Base-by-base conservation (phyloP, 768 basidiomycete species). In the Boletus insuetus region DNA sequence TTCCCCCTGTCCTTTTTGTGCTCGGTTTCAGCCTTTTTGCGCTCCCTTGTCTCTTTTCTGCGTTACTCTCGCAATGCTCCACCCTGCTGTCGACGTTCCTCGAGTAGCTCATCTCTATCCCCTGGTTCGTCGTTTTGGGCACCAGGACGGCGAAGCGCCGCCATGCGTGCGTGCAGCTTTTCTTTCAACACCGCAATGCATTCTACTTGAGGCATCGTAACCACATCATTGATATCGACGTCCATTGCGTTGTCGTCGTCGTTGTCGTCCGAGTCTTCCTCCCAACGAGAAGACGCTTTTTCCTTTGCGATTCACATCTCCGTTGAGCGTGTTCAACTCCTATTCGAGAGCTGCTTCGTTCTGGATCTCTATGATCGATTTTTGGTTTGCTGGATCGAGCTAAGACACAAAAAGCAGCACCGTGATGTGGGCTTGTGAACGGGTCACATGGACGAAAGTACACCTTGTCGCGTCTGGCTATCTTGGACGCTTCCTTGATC, bases 311-410 rank as follows among this genome's bases (percentile, higher is more conserved):
- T 66, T 70, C 35, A 14, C 44, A 38, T 29, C 19, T 20, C 37
- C 42, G n/a, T 56, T 29, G 19, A 41, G n/a, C 47, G 55, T 49
- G 71, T 73, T 53, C 31, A 58, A 54, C 73, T 74, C 58, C n/a
- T 61, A 40, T 58, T 65, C 51, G 57, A 58, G 45, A 4, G 66
- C 68, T 6, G 74, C 74, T 64, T 86, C 87, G 53, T 80, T 79
- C 66, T 90, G 85, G 32, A 92, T 77, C 55, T 97, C 91, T 26
- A 91, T 9, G 43, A 85, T 72, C 12, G 83, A 83, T 64, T 91
- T 91, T 66, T 94, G 80, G 73, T 96, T 94, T 7, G 85, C 87
- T 1, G 96, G 96, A 70, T 98, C 94, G 62, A 97, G 89, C 94
- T 98, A 19, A 22, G 29, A 11, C 3, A 12, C 13, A 35, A 16